Evolutionary conservation across 139 green algal species (phyloP).

Genomic region (Micractinium sp.): DNA sequence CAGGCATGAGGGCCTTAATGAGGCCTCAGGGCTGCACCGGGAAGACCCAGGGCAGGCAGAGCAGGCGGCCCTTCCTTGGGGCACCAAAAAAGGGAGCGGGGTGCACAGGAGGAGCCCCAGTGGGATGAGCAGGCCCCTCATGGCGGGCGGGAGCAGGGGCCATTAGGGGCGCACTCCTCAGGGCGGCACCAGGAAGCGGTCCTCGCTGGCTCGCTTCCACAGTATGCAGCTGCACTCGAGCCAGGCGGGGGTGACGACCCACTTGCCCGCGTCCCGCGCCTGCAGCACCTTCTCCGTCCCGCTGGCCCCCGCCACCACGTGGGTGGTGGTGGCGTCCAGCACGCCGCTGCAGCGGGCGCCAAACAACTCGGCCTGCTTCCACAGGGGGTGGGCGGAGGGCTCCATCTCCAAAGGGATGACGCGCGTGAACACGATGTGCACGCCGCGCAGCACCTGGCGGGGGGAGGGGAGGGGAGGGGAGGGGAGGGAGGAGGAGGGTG

Average conservation of each 20-base stretch:
- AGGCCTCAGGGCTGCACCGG: too few relatives aligned
- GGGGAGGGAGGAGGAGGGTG: background rate
- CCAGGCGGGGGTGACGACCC: constrained; percentile 53
- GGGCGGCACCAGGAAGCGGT: constrained; percentile 54
- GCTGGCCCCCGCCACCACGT: constrained; percentile 59
- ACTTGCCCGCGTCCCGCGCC: constrained; percentile 5
- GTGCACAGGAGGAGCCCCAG: too few relatives aligned
- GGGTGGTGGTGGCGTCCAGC: constrained; percentile 52
- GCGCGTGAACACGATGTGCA: constrained; percentile 67
- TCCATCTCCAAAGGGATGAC: constrained; percentile 63
- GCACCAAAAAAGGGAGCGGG: too few relatives aligned
- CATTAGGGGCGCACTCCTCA: background rate
- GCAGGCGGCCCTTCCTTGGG: too few relatives aligned
- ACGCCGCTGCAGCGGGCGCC: constrained; percentile 49
- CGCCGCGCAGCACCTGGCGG: constrained; percentile 53
- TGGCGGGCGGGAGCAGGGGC: too few relatives aligned
- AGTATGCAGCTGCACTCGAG: constrained; percentile 68
- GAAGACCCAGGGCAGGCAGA: too few relatives aligned
- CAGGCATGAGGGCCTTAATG: too few relatives aligned
- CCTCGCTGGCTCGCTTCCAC: constrained; percentile 67
- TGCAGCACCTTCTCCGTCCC: constrained; percentile 67
- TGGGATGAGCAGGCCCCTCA: too few relatives aligned
- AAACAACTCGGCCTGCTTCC: constrained; percentile 65
- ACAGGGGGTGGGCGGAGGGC: constrained; percentile 62
- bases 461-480: too few relatives aligned